Evolutionary conservation across 495 filamentous ascomycete genomes (phyloP).

Genomic region (Pseudoneurospora amorphoporcata): DNA sequence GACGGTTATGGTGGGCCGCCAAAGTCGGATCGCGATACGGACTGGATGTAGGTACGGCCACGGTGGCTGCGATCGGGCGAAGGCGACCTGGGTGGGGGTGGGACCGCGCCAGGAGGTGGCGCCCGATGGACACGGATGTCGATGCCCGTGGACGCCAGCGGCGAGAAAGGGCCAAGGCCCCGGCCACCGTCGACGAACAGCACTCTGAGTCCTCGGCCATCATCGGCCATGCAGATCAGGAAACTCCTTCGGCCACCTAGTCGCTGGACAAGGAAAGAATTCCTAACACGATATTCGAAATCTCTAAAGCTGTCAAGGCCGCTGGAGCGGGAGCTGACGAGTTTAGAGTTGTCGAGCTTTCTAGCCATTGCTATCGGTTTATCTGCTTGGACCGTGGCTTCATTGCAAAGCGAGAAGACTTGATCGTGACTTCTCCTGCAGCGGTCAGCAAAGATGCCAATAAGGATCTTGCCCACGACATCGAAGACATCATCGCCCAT

Average conservation of each 20-base stretch:
- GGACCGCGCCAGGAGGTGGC: conserved; percentile 14
- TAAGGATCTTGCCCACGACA: not conserved
- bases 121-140: conserved; percentile 33
- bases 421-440: not conserved
- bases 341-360: not conserved
- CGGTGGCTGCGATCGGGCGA: conserved; percentile 1
- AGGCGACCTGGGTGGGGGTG: conserved; percentile 11
- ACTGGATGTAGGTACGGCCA: conserved; percentile 30
- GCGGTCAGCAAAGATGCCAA: not conserved
- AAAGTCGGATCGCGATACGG: conserved; percentile 9
- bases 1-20: not conserved
- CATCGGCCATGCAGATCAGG: not conserved
- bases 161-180: too few species aligned
- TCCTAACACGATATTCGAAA: not conserved
- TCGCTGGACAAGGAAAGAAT: not conserved
- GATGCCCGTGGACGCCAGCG: conserved; percentile 11
- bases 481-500: not conserved
- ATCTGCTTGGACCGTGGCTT: not conserved
- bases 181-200: too few species aligned
- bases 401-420: not conserved
- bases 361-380: not conserved
- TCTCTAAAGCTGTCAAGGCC: not conserved
- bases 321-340: not conserved
- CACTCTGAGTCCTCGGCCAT: not conserved
- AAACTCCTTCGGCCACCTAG: not conserved